Evolutionary conservation across 345 rosid species (phyloP).

Genomic region (Citrus australasica): DNA sequence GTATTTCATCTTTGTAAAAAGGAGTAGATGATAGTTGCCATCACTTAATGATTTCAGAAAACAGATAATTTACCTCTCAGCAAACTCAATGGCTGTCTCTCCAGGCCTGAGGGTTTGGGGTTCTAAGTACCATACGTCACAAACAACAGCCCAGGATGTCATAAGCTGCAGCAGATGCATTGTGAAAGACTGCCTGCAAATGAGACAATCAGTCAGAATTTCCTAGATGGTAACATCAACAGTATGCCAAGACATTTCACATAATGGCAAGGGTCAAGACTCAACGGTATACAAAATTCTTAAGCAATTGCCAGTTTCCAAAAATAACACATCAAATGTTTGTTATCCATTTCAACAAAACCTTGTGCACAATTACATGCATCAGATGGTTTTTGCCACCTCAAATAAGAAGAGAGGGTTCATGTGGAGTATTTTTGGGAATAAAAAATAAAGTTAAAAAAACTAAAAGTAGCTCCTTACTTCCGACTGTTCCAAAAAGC

Average conservation of each 20-base stretch:
- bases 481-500: slow-evolving; percentile 99
- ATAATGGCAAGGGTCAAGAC: neutral
- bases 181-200: slow-evolving; percentile 92
- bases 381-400: neutral
- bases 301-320: neutral
- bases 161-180: slow-evolving; percentile 95
- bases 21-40: neutral
- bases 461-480: slow-evolving; percentile 37
- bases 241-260: neutral
- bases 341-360: neutral
- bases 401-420: neutral
- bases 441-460: neutral
- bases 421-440: neutral
- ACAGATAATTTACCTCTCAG: slow-evolving; percentile 67
- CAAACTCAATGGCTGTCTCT: slow-evolving; percentile 93
- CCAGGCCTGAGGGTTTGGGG: slow-evolving; percentile 83
- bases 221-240: neutral
- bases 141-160: slow-evolving; percentile 99
- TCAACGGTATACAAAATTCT: neutral
- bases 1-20: neutral
- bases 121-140: slow-evolving; percentile 99
- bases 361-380: neutral
- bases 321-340: neutral
- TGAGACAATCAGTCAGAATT: slow-evolving; percentile 11
- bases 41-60: neutral